A percentile compares a stretch with the other conserved stretches of the same genome.
These are phyloP conservation scores for Neofusicoccum parvum DNA, from an alignment of 2,329 filamentous ascomycete species.

Conservation along the genomic window DNA sequence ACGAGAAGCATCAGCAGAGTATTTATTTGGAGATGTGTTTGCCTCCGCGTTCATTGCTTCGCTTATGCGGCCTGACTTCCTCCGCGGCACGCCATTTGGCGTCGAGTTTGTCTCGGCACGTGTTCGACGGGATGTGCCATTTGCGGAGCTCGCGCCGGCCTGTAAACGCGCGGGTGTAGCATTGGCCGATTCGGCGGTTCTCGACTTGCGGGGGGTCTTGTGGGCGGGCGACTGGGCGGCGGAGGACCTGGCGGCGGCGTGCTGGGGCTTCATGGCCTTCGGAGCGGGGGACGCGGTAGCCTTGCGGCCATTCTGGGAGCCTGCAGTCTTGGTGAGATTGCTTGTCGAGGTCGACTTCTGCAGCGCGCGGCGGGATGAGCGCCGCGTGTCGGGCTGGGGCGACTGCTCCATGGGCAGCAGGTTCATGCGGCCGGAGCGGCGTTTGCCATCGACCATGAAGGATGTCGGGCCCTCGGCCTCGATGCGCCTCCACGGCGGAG, in stretches of 20 bases:
- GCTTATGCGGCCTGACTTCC: constrained; percentile 20
- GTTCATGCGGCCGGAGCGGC: constrained; percentile 63
- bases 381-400: constrained; percentile 46
- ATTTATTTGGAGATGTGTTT: not conserved
- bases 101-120: constrained; percentile 6
- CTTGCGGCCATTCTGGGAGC: constrained; percentile 11
- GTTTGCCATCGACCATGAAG: constrained; percentile 66
- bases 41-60: constrained; percentile 11
- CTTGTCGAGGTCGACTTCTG: constrained; percentile 15
- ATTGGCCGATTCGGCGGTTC: not conserved
- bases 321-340: constrained; percentile 7
- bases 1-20: constrained; percentile 5
- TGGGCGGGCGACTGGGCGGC: constrained; percentile 8
- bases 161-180: constrained; percentile 1
- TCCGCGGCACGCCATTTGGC: constrained; percentile 6
- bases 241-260: constrained; percentile 1
- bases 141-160: not conserved
- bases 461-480: constrained; percentile 84
- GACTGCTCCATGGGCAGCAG: constrained; percentile 50
- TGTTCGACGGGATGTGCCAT: not conserved
- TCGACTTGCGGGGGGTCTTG: constrained; percentile 2
- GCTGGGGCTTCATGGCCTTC: constrained; percentile 1
- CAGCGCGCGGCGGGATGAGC: constrained; percentile 22
- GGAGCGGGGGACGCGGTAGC: not conserved
- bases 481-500: constrained; percentile 91